Conservation (phyloP, 306 rosid species). For the Fagus sylvatica region DNA sequence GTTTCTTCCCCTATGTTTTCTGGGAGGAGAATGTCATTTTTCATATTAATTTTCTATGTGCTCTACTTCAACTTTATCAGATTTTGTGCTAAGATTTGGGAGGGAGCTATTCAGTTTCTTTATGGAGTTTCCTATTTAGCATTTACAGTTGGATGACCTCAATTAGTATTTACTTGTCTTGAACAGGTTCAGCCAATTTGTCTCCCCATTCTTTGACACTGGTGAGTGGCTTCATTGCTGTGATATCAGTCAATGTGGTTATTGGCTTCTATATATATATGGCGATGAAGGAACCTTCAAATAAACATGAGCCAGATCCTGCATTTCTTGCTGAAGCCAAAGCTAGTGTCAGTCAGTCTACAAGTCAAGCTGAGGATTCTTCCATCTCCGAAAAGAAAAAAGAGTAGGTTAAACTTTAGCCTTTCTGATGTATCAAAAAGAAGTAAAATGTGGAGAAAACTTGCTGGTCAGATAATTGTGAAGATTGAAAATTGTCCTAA, state of each 20-base stretch:
- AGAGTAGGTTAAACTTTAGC: slow-evolving; percentile 42
- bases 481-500: neutral
- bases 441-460: neutral
- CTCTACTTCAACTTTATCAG: neutral
- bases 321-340: slow-evolving; percentile 76
- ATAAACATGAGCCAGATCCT: slow-evolving; percentile 79
- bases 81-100: neutral
- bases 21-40: neutral
- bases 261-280: slow-evolving; percentile 73
- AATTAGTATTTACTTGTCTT: neutral
- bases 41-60: slow-evolving; percentile 1
- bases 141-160: neutral
- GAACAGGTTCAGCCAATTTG: slow-evolving; percentile 57
- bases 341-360: slow-evolving; percentile 61
- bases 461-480: neutral
- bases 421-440: slow-evolving; percentile 9
- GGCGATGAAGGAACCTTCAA: slow-evolving; percentile 88
- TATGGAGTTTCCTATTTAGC: slow-evolving; percentile 1
- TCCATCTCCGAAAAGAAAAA: slow-evolving; percentile 57
- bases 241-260: slow-evolving; percentile 77
- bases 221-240: slow-evolving; percentile 88
- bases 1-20: neutral
- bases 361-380: slow-evolving; percentile 41
- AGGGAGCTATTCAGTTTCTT: slow-evolving; percentile 14
- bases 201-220: slow-evolving; percentile 75